A percentile compares a stretch with the other conserved stretches of the same genome.
Evolutionary conservation across 768 basidiomycete species (phyloP).

Genomic region (Strobilomyces dryophilus): DNA sequence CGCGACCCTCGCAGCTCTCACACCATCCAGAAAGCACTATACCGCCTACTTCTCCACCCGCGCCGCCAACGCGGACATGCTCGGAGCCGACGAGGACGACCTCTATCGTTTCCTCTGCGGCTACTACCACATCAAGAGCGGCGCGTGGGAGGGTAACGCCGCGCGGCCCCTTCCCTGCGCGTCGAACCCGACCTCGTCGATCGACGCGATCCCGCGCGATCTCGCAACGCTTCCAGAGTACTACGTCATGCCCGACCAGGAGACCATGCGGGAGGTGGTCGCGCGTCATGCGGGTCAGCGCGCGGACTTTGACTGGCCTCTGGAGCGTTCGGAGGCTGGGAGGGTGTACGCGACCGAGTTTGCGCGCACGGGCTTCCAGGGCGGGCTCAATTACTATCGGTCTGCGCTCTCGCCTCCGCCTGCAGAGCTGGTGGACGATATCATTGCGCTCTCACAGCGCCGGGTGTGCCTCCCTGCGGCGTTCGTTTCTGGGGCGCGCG

Average conservation of each 20-base stretch:
- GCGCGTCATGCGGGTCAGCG: conserved; percentile 30
- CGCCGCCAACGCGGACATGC: conserved; percentile 45
- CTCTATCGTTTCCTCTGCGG: conserved; percentile 22
- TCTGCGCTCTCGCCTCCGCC: conserved; percentile 31
- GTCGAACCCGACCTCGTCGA: conserved; percentile 19
- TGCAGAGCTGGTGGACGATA: conserved; percentile 34
- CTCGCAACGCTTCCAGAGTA: conserved; percentile 49
- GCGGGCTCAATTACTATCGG: conserved; percentile 58
- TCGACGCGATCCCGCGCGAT: conserved; percentile 25
- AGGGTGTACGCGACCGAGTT: conserved; percentile 48
- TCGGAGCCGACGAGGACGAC: conserved; percentile 14
- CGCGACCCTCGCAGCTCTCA: conserved; percentile 34
- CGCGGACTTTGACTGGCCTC: conserved; percentile 38
- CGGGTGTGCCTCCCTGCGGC: conserved; percentile 49
- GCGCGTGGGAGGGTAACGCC: conserved; percentile 43
- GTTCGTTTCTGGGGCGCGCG: conserved; percentile 51
- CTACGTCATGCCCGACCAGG: conserved; percentile 56
- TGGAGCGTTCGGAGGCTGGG: conserved; percentile 40
- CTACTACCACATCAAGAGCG: conserved; percentile 51
- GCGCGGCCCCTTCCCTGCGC: conserved; percentile 36
- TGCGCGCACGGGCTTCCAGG: conserved; percentile 54
- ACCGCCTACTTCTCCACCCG: conserved; percentile 45
- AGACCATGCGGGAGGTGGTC: conserved; percentile 51
- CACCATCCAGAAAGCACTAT: conserved; percentile 58
- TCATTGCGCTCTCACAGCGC: conserved; percentile 43